Evolutionary conservation across 306 rosid genomes (phyloP).

Genomic region (Abrus pulchellus): DNA sequence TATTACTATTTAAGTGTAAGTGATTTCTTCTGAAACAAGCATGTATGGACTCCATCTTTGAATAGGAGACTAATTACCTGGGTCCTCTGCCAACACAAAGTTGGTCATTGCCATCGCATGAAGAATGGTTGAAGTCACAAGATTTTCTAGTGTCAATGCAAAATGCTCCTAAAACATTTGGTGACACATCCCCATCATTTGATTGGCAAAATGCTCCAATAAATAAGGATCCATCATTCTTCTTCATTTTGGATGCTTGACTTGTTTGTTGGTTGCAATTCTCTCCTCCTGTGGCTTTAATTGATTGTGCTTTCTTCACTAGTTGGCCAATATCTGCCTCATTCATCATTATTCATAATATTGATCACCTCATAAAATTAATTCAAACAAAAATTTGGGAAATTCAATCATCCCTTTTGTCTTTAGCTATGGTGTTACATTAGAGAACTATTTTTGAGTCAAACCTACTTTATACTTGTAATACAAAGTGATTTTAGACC

Average conservation of each 20-base stretch:
- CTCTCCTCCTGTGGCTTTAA: constrained; percentile 78
- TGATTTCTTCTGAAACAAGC: not conserved
- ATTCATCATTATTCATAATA: not conserved
- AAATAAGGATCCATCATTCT: constrained; percentile 69
- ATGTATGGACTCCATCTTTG: not conserved
- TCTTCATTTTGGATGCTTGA: constrained; percentile 73
- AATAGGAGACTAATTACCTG: constrained; percentile 55
- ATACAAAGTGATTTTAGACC: no score
- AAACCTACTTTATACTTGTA: not conserved
- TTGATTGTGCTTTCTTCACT: constrained; percentile 54
- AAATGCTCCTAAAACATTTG: constrained; percentile 86
- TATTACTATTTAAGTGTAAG: not conserved
- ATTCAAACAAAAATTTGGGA: not conserved
- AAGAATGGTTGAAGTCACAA: constrained; percentile 78
- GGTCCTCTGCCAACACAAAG: constrained; percentile 88
- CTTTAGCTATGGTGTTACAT: not conserved
- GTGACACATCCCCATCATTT: constrained; percentile 90
- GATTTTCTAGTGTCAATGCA: constrained; percentile 76
- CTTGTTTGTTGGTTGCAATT: constrained; percentile 57
- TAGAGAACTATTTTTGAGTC: not conserved
- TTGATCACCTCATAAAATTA: not conserved
- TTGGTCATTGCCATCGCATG: constrained; percentile 79
- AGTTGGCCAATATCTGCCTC: constrained; percentile 52
- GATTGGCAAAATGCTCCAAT: constrained; percentile 95
- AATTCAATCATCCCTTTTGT: not conserved